These are phyloP conservation scores for Elymus sibiricus DNA, from an alignment of 176 grass and related monocot genomes.

Conservation along the genomic window DNA sequence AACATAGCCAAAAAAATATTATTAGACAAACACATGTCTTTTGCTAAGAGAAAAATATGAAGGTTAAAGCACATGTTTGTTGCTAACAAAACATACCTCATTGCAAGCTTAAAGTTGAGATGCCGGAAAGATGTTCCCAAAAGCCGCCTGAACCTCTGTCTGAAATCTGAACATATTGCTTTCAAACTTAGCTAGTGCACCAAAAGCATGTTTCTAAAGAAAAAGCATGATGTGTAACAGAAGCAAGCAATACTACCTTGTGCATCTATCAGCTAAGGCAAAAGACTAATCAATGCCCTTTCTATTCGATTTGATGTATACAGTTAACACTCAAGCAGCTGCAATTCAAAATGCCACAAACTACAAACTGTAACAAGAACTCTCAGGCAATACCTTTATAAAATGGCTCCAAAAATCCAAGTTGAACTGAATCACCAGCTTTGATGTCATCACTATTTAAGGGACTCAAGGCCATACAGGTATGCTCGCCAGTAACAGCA, in stretches of 20 bases:
- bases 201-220: slow-evolving; percentile 13
- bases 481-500: slow-evolving; percentile 94
- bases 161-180: slow-evolving; percentile 67
- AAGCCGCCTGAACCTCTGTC: slow-evolving; percentile 78
- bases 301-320: slow-evolving; percentile 4
- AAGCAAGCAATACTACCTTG: not conserved
- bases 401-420: slow-evolving; percentile 85
- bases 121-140: slow-evolving; percentile 66
- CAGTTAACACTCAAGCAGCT: not conserved
- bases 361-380: not conserved
- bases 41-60: not conserved
- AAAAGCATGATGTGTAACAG: not conserved
- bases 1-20: slow-evolving; percentile 26
- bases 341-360: not conserved
- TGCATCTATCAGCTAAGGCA: not conserved
- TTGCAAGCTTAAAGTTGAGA: slow-evolving; percentile 81
- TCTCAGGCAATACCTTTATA: slow-evolving; percentile 52
- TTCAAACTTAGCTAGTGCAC: slow-evolving; percentile 20
- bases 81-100: slow-evolving; percentile 52
- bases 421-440: slow-evolving; percentile 41
- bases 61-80: not conserved
- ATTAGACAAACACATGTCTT: slow-evolving; percentile 22
- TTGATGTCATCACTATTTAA: slow-evolving; percentile 72
- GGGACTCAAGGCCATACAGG: slow-evolving; percentile 87
- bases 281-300: not conserved